Evolutionary conservation across 495 filamentous ascomycete genomes (phyloP).

Genomic region (Xylaria telfairii): DNA sequence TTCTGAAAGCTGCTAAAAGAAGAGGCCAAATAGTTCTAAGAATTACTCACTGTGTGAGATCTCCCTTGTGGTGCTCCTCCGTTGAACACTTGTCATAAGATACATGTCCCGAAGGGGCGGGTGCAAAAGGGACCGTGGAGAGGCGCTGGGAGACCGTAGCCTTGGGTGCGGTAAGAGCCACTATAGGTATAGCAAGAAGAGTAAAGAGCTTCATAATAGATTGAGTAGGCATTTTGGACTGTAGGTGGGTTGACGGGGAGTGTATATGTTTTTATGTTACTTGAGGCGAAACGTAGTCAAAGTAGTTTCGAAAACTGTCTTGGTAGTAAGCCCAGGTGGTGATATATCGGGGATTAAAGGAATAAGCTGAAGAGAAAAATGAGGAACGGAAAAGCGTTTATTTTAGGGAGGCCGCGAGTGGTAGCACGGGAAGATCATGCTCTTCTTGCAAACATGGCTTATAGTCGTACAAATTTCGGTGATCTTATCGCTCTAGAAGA

Average conservation of each 20-base stretch:
- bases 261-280: background rate
- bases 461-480: background rate
- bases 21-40: too few species aligned
- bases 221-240: background rate
- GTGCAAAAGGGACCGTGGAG: conserved; percentile 18
- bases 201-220: conserved; percentile 20
- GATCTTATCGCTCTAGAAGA: background rate
- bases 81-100: conserved; percentile 17
- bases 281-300: background rate
- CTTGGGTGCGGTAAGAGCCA: conserved; percentile 21
- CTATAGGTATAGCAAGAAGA: conserved; percentile 20
- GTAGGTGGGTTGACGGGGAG: too few species aligned
- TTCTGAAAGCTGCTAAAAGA: too few species aligned
- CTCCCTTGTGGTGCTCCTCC: background rate
- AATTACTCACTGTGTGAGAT: background rate
- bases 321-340: background rate
- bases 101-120: conserved; percentile 13
- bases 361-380: background rate
- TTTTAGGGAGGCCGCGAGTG: background rate
- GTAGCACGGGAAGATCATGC: background rate
- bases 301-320: background rate
- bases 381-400: background rate
- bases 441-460: background rate
- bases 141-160: background rate
- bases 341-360: background rate